Base-by-base conservation (phyloP, 2,329 filamentous ascomycete species). In the Penicillium sp. region DNA sequence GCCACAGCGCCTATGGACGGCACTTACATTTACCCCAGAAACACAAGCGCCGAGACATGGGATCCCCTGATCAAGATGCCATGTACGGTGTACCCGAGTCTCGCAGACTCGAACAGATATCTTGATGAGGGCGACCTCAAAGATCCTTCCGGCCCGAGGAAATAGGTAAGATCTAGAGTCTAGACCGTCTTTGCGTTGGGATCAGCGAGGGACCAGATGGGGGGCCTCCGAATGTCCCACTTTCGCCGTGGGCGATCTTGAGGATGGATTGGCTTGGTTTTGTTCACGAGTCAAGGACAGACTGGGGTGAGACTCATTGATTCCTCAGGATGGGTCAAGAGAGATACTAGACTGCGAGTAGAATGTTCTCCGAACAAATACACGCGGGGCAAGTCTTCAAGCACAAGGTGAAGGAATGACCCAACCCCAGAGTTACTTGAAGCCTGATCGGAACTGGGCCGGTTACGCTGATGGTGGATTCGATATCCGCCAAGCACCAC, bases 161-260 rank as follows among this genome's bases (percentile, higher is more conserved):
- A 31, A 31, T 31, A 31, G 31, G 31, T 31, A 31, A 31, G 31
- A 31, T 31, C 7, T 10, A 31, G 31, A 31, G 31, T 51, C 49
- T 51, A 51, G 49, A 51, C 33, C 49, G 18, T 35, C 35, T 13
- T 39, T 19, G 49, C 49, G 24, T 39, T 27, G 35, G 6, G 49
- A 51, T 51, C 49, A 51, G 49, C 49, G 6, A 10, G 11, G 5
- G 35, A 39, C 27, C 6, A 39, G 22, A 39, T 18, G 22, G 3
- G 49, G 47, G 49, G 24, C 43, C 24, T 7, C 16, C 24, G 6
- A n/a, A 16, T n/a, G 49, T 51, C 49, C 49, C 49, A 51, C 49
- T 51, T 33, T 49, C 31, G 22, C 33, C 49, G 18, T 51, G 49
- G 35, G 31, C 49, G 49, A 56, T 44, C 51, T 55, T 19, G 49